Evolutionary conservation across 2,329 filamentous ascomycete species (phyloP).

Genomic region (Periconia sp.): DNA sequence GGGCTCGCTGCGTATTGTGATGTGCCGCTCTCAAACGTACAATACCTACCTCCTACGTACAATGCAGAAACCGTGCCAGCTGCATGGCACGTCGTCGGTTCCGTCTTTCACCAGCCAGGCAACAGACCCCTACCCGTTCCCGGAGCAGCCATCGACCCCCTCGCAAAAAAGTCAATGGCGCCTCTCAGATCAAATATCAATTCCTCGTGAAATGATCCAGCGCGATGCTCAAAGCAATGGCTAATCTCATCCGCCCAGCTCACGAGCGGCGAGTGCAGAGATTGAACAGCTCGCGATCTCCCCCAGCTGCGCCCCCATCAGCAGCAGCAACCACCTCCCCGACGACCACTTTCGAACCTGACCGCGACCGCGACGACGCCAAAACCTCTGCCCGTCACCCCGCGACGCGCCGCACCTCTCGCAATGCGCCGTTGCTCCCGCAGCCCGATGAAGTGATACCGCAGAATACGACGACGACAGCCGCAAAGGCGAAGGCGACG

Average conservation of each 20-base stretch:
- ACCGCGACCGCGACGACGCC: slow-evolving; percentile 19
- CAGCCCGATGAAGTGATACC: slow-evolving; percentile 21
- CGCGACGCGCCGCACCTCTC: slow-evolving; percentile 31
- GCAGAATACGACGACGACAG: slow-evolving; percentile 15
- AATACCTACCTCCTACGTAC: not conserved
- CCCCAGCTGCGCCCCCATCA: slow-evolving; percentile 19
- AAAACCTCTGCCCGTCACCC: slow-evolving; percentile 17
- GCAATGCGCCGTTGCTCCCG: slow-evolving; percentile 23
- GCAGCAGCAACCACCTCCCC: not conserved
- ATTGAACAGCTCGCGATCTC: slow-evolving; percentile 29
- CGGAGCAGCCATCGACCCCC: slow-evolving; percentile 23
- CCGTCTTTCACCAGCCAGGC: slow-evolving; percentile 7
- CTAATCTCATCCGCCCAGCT: slow-evolving; percentile 33
- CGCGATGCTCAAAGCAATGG: slow-evolving; percentile 30
- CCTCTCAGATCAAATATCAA: slow-evolving; percentile 2
- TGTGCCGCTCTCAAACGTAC: not conserved
- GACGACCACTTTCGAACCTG: not conserved
- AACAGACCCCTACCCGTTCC: slow-evolving; percentile 29
- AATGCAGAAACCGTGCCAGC: not conserved
- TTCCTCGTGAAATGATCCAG: slow-evolving; percentile 28
- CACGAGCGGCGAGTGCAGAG: slow-evolving; percentile 32
- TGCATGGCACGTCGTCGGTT: not conserved
- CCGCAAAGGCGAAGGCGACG: too few relatives aligned
- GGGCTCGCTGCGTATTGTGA: not conserved
- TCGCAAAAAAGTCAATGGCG: slow-evolving; percentile 34